Conservation (phyloP, 1,139 yeast species). For the Kodamaea derodonti region DNA sequence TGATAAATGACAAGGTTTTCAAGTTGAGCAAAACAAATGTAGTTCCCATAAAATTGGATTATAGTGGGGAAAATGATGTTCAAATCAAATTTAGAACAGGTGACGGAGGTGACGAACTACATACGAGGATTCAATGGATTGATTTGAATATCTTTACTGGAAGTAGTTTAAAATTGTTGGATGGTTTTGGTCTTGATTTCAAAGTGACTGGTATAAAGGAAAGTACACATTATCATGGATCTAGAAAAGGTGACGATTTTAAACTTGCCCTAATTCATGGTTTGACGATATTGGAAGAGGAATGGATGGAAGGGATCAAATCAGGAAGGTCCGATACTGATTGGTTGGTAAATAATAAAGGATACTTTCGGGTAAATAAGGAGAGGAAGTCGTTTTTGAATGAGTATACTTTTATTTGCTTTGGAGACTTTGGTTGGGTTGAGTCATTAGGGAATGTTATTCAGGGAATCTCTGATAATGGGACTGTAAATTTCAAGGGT, state of each 20-base stretch:
- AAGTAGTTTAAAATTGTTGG: constrained; percentile 4
- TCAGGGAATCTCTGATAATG: neutral
- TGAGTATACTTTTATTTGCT: neutral
- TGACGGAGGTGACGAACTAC: constrained; percentile 7
- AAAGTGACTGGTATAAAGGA: constrained; percentile 15
- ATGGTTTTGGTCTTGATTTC: constrained; percentile 20
- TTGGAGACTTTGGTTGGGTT: neutral
- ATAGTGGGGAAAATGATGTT: constrained; percentile 13
- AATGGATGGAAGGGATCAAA: constrained; percentile 16
- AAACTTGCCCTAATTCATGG: constrained; percentile 14
- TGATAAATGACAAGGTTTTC: constrained; percentile 25
- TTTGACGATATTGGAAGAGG: constrained; percentile 22
- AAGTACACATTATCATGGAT: constrained; percentile 27
- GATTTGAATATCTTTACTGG: constrained; percentile 17
- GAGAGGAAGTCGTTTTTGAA: neutral
- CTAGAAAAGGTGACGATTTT: constrained; percentile 1
- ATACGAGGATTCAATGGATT: constrained; percentile 22
- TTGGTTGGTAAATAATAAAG: no score
- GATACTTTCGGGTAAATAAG: no score
- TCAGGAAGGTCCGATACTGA: no score
- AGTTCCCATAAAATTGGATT: constrained; percentile 15
- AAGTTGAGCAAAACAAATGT: constrained; percentile 19
- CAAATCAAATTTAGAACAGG: constrained; percentile 19
- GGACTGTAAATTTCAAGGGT: neutral
- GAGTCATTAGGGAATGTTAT: neutral